Conservation (phyloP, 441 rosid species). For the Pelargonium cotyledonis region DNA sequence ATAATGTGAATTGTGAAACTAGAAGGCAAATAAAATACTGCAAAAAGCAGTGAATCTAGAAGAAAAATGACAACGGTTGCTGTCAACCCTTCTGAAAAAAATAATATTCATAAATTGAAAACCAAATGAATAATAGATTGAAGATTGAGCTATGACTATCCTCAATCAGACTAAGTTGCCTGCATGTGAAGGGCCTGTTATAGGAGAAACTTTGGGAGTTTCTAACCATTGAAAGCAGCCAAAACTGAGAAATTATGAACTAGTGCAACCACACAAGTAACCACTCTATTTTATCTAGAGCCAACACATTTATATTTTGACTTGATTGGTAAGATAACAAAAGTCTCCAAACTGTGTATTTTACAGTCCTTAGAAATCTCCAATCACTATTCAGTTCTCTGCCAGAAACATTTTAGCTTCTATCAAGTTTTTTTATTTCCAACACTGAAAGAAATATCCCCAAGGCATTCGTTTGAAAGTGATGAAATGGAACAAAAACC, state of each 20-base stretch:
- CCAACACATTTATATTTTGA: not conserved
- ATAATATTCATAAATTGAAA: not conserved
- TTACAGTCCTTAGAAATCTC: not conserved
- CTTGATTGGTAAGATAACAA: not conserved
- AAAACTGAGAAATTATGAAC: not conserved
- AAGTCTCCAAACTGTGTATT: not conserved
- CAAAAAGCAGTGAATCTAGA: constrained; percentile 8
- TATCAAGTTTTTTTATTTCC: not conserved
- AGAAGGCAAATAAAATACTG: not conserved
- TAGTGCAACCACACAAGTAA: not conserved
- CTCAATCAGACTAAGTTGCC: not conserved
- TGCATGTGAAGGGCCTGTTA: not conserved
- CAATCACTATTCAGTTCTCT: not conserved
- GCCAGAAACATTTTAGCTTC: not conserved
- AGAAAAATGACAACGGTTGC: constrained; percentile 7
- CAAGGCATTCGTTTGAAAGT: not conserved
- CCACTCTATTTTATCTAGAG: not conserved
- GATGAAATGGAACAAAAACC: not conserved
- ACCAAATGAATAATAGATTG: constrained; percentile 1
- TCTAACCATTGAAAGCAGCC: not conserved
- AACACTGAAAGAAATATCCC: not conserved
- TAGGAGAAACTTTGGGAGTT: not conserved
- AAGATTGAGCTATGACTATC: constrained; percentile 1
- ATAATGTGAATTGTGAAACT: constrained; percentile 5
- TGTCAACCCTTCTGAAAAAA: not conserved